A percentile compares a stretch with the other conserved stretches of the same genome.
Conservation (phyloP, 176 grass and related monocot species). For the Oryza australiensis region DNA sequence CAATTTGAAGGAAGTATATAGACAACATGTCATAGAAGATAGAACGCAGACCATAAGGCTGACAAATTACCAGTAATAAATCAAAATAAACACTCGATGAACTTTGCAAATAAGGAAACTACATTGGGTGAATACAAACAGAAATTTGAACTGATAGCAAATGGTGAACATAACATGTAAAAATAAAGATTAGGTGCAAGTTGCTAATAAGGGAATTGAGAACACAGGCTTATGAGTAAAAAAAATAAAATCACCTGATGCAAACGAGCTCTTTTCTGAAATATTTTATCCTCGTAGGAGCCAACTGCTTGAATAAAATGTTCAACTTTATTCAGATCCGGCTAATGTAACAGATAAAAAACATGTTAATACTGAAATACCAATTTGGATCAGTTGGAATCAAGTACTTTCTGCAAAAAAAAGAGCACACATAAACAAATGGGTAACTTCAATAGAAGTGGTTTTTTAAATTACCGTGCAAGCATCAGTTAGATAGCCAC, state of each 20-base stretch:
- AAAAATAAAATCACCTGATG: conserved; percentile 65
- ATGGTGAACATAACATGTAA: neutral
- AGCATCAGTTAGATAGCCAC: conserved; percentile 88
- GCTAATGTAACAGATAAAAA: conserved; percentile 54
- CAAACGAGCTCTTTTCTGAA: conserved; percentile 89
- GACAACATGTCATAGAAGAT: conserved; percentile 8
- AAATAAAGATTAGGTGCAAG: conserved; percentile 7
- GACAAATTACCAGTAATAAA: neutral
- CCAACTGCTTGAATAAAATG: conserved; percentile 99
- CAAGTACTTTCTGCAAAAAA: neutral
- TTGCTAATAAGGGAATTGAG: conserved; percentile 20
- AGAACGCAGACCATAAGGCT: neutral
- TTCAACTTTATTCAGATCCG: conserved; percentile 81
- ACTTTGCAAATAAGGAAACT: neutral
- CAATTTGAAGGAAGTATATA: neutral
- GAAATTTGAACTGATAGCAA: conserved; percentile 5
- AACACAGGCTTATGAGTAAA: conserved; percentile 5
- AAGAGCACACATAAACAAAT: neutral
- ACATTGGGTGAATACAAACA: neutral
- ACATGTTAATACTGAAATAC: conserved; percentile 8
- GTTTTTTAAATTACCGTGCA: conserved; percentile 72
- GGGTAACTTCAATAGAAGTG: neutral
- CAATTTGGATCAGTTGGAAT: neutral
- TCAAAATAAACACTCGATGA: neutral
- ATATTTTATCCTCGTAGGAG: conserved; percentile 88